Evolutionary conservation across 805 yeast genomes (phyloP).

Genomic region (Lipomyces lipofer): DNA sequence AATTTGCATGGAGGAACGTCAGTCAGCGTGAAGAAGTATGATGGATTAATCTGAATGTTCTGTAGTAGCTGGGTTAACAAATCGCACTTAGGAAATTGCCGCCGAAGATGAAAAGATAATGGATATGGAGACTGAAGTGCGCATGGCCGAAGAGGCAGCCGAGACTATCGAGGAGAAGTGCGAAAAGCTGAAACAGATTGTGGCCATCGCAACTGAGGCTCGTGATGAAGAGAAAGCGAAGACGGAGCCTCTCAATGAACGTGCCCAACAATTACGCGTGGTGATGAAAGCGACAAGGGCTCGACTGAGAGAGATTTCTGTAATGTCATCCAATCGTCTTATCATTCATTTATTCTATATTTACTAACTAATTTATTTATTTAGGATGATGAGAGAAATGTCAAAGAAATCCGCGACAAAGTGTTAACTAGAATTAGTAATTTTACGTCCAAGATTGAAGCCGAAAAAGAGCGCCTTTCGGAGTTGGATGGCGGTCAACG

Average conservation of each 20-base stretch:
- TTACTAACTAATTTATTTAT: background rate
- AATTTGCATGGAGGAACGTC: constrained; percentile 30
- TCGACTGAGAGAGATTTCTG: constrained; percentile 1
- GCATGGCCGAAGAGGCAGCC: constrained; percentile 9
- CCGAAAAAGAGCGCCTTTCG: constrained; percentile 29
- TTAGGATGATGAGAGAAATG: constrained; percentile 4
- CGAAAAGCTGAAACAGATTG: background rate
- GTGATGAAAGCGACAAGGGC: background rate
- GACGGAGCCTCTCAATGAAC: background rate
- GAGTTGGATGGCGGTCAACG: constrained; percentile 21
- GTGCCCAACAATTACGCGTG: too few relatives aligned
- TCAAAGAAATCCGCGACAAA: too few relatives aligned
- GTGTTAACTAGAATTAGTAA: constrained; percentile 16
- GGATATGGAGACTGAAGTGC: constrained; percentile 32
- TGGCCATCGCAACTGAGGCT: background rate
- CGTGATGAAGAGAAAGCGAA: background rate
- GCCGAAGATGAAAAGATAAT: background rate
- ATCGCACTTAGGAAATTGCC: background rate
- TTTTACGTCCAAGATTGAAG: constrained; percentile 42
- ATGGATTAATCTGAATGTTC: too few relatives aligned
- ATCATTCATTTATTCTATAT: background rate
- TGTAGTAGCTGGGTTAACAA: too few relatives aligned
- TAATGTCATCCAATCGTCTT: background rate
- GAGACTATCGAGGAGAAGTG: background rate
- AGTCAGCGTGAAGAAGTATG: constrained; percentile 10